A percentile compares a stretch with the other conserved stretches of the same genome.
phyloP scores from a whole-genome alignment of 176 grass and related monocot species.

The Oryza coarctata region DNA sequence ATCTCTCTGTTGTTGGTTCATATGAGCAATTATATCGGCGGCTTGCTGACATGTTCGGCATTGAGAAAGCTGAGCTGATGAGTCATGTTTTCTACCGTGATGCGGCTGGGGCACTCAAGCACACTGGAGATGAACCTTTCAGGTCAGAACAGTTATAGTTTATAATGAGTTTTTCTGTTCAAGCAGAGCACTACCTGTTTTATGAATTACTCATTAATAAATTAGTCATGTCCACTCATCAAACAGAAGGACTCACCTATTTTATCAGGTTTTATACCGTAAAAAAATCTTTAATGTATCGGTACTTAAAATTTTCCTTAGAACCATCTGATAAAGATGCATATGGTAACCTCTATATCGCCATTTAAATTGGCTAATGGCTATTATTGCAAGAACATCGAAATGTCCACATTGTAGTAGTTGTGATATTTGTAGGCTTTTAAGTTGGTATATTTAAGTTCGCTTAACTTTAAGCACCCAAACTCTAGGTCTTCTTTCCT shows the following conservation, averaged over 20 bases:
- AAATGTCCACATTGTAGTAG: not conserved
- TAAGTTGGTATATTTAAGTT: not conserved
- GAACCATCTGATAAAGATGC: too few relatives aligned
- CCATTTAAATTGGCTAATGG: not conserved
- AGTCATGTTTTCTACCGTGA: constrained; percentile 85
- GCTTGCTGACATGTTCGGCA: constrained; percentile 82
- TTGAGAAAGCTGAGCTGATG: constrained; percentile 79
- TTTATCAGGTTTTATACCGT: not conserved
- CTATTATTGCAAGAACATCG: not conserved
- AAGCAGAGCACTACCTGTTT: not conserved
- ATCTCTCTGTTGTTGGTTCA: constrained; percentile 69
- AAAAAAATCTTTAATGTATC: not conserved
- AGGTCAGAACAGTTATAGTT: constrained; percentile 48
- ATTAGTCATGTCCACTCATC: not conserved
- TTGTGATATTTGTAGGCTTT: not conserved
- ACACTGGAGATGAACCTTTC: constrained; percentile 89
- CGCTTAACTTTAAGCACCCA: constrained; percentile 3
- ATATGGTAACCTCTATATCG: not conserved
- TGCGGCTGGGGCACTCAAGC: constrained; percentile 71
- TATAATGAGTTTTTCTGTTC: constrained; percentile 17
- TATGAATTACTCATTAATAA: not conserved
- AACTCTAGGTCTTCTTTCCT: constrained; percentile 38
- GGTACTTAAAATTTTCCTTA: not conserved
- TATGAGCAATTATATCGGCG: constrained; percentile 80
- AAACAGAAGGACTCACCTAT: not conserved